Evolutionary conservation across 1,284 basidiomycete genomes (phyloP).

Genomic region (Moesziomyces antarcticus): DNA sequence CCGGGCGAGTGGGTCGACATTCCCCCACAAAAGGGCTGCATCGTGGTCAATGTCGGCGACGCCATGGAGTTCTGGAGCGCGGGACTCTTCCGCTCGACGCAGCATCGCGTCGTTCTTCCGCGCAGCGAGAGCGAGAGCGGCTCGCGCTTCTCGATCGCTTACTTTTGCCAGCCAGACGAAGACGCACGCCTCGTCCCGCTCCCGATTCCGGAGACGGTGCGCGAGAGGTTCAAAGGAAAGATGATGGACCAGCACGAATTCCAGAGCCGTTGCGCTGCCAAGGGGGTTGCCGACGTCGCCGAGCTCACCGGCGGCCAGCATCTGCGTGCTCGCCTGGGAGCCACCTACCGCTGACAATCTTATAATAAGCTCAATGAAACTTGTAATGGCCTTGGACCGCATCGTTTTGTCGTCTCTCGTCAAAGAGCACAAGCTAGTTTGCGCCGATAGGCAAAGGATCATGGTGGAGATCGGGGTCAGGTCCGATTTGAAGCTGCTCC

Average conservation of each 20-base stretch:
- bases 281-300: conserved; percentile 33
- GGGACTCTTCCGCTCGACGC: conserved; percentile 52
- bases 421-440: no score
- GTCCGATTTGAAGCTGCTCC: no score
- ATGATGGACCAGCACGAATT: conserved; percentile 31
- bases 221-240: conserved; percentile 11
- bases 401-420: no score
- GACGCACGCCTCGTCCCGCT: conserved; percentile 47
- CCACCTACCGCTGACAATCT: conserved; percentile 11
- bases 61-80: conserved; percentile 71
- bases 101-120: conserved; percentile 57
- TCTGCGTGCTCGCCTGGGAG: conserved; percentile 34
- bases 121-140: conserved; percentile 33
- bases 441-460: no score
- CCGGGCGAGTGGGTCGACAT: conserved; percentile 74
- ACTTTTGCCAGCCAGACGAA: conserved; percentile 59
- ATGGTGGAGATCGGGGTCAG: no score
- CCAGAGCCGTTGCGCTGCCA: conserved; percentile 22
- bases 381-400: no score
- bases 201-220: conserved; percentile 5
- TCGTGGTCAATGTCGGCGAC: conserved; percentile 85
- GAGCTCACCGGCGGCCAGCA: conserved; percentile 51
- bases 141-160: conserved; percentile 56
- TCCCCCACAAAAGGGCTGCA: conserved; percentile 80
- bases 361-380: no score